Percentiles rank a stretch among this genome's conserved stretches.
These are phyloP conservation scores for Ganoderma resinaceum DNA, from an alignment of 1,284 basidiomycete genomes.

Conservation along the genomic window DNA sequence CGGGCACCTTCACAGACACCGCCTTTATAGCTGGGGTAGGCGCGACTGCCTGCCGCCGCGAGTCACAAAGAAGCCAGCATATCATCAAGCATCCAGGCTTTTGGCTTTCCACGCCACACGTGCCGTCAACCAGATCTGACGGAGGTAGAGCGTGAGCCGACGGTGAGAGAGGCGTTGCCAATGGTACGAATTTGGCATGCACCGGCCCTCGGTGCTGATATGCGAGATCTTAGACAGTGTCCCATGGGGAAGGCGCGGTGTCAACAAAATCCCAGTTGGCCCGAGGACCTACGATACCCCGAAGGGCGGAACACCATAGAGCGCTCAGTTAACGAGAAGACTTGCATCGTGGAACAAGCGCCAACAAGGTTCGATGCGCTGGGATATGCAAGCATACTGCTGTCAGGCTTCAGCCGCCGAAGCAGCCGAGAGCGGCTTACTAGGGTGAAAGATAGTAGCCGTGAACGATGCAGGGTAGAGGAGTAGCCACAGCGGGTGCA, in stretches of 20 bases:
- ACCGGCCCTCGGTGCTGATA: not conserved
- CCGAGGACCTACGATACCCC: not conserved
- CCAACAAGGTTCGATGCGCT: slow-evolving; percentile 2
- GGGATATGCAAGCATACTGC: not conserved
- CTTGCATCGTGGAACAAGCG: slow-evolving; percentile 13
- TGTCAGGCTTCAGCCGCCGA: not conserved
- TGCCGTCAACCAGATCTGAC: slow-evolving; percentile 4
- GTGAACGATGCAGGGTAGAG: not conserved
- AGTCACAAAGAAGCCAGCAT: slow-evolving; percentile 16
- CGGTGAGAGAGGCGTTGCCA: slow-evolving; percentile 13
- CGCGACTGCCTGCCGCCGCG: slow-evolving; percentile 20
- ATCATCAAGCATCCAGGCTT: slow-evolving; percentile 16
- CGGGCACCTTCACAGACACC: not conserved
- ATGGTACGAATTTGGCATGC: slow-evolving; percentile 2
- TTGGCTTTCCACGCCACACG: slow-evolving; percentile 20
- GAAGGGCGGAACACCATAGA: not conserved
- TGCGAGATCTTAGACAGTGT: not conserved
- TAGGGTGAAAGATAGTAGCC: not conserved
- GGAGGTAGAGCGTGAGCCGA: slow-evolving; percentile 24
- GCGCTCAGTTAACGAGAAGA: slow-evolving; percentile 8
- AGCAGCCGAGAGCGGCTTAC: not conserved
- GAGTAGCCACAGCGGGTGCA: not conserved
- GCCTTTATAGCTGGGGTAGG: slow-evolving; percentile 20
- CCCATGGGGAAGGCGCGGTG: not conserved
- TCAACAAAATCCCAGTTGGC: not conserved